phyloP scores from a whole-genome alignment of 2,329 filamentous ascomycete genomes.

The Calonectria crousiana region DNA sequence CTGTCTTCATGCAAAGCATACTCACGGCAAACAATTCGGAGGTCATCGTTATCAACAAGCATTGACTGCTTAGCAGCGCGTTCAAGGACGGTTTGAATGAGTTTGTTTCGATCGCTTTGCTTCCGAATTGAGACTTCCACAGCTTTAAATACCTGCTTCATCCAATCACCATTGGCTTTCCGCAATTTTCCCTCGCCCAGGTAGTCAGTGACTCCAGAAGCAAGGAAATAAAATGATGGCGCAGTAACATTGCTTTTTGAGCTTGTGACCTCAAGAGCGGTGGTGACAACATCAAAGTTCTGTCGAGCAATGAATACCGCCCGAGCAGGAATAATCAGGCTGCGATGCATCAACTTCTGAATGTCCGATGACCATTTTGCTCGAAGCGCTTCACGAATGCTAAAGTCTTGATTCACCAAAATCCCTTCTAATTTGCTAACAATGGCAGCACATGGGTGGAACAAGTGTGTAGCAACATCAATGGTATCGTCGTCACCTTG shows the following conservation, averaged over 20 bases:
- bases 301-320: constrained; percentile 59
- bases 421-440: constrained; percentile 55
- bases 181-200: constrained; percentile 45
- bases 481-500: constrained; percentile 60
- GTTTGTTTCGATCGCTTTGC: constrained; percentile 39
- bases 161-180: constrained; percentile 54
- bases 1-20: constrained; percentile 53
- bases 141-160: constrained; percentile 50
- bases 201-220: constrained; percentile 44
- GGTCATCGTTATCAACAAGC: constrained; percentile 53
- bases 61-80: constrained; percentile 47
- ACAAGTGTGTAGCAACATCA: constrained; percentile 63
- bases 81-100: constrained; percentile 48
- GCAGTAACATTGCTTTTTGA: constrained; percentile 52
- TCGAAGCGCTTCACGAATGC: constrained; percentile 33
- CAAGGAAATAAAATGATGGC: constrained; percentile 60
- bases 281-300: constrained; percentile 55
- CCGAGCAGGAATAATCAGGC: constrained; percentile 65
- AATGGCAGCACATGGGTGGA: constrained; percentile 52
- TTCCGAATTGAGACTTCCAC: constrained; percentile 45
- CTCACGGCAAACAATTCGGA: constrained; percentile 57
- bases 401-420: constrained; percentile 27
- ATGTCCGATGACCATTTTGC: constrained; percentile 60
- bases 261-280: constrained; percentile 55
- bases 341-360: constrained; percentile 62